Evolutionary conservation across 495 filamentous ascomycete genomes (phyloP), one percentile per base, ranked within the genome.

Genomic region (Penicillium canescens): DNA sequence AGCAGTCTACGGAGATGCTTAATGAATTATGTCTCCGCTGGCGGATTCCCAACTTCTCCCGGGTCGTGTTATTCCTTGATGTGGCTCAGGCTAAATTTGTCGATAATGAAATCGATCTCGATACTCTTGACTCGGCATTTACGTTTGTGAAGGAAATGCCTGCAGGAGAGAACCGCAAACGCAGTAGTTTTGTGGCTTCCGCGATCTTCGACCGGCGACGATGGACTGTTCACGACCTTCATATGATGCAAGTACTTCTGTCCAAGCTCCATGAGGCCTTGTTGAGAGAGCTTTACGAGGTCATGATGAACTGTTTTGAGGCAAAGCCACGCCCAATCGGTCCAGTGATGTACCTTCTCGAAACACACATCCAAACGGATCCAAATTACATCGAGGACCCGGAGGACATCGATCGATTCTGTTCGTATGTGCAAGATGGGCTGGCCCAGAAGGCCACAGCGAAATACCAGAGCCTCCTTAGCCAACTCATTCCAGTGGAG

Each of bases 231-330:
- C 70, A 83, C 31, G 95, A 98, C 68, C 85, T 85, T 59, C 79
- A 82, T 4, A 69, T 87, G 23, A 90, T 92, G 73, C 89, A 88
- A 55, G 82, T 88, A 58, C 79, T 89, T 18, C 77, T 98, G 1
- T 76, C 80, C 34, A 83, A 83, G 50, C 71, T 97, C 10, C 84
- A 98, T 60, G 91, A 96, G 52, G 85, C 86, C 13, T 70, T 99
- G 35, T 73, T 96, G 42, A 83, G 95, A 40, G 95, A 98, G 55
- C 79, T 99, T 20, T 97, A 89, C 71, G 87, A 91, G 46, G 75
- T 88, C 12, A 78, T 97, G 66, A 86, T 91, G 75, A 86, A 89
- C 61, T 95, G 91, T 60, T 99, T 90, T 67, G 89, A 97, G 50
- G 58, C 78, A n/a, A 96, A 96, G 60, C 77, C 78, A 24, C 82